phyloP scores from a whole-genome alignment of 73 alveolate genomes.

The Stentor coeruleus region DNA sequence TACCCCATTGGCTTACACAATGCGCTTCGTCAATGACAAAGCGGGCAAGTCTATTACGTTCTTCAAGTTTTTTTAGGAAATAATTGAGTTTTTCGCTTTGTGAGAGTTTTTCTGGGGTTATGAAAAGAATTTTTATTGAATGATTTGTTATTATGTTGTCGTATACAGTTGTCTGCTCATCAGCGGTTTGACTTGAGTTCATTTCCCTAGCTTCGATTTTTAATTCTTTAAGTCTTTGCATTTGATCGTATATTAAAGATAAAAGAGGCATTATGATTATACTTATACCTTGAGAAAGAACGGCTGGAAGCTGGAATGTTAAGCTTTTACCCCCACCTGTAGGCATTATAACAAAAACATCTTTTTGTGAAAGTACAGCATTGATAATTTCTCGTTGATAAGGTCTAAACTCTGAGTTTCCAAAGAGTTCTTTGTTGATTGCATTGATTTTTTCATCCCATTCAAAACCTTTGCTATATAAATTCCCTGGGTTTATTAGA shows the following conservation, averaged over 20 bases:
- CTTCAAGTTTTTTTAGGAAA: slow-evolving; percentile 39
- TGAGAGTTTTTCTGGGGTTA: slow-evolving; percentile 68
- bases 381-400: slow-evolving; percentile 85
- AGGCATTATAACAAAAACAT: slow-evolving; percentile 95
- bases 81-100: slow-evolving; percentile 35
- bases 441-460: slow-evolving; percentile 80
- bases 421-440: slow-evolving; percentile 61
- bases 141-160: neutral
- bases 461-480: neutral
- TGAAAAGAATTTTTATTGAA: slow-evolving; percentile 37
- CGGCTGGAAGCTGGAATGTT: slow-evolving; percentile 88
- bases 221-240: slow-evolving; percentile 57
- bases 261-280: slow-evolving; percentile 87
- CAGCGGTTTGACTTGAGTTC: neutral
- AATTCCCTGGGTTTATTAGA: neutral
- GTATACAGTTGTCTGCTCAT: neutral
- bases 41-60: slow-evolving; percentile 47
- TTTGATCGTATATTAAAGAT: slow-evolving; percentile 79
- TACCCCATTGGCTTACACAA: slow-evolving; percentile 99
- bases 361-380: slow-evolving; percentile 75
- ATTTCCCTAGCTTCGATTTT: slow-evolving; percentile 40
- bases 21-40: slow-evolving; percentile 99
- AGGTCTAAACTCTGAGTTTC: slow-evolving; percentile 73
- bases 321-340: slow-evolving; percentile 95
- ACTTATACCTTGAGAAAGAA: slow-evolving; percentile 63